Evolutionary conservation across 192 early-diverging fungal genomes (phyloP), one percentile per base, ranked within the genome.

Genomic region (Phycomyces nitens): DNA sequence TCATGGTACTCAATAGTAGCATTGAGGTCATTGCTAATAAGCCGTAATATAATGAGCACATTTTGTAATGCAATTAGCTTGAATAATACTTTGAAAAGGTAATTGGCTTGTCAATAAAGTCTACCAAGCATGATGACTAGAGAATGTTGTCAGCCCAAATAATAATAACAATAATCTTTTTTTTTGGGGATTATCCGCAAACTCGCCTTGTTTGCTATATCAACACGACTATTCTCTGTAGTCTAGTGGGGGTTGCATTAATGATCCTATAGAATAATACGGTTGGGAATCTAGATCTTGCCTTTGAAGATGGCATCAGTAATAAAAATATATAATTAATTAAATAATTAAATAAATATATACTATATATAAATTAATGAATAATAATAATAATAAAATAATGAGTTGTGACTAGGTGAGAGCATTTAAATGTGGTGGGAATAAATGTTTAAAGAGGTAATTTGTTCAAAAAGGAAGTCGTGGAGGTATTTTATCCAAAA

Each of bases 1-100:
- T 68, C 60, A 52, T 81, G 84, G 11, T 69, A 75, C 14, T 75
- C 73, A n/a, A 75, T 67, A 22, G 43, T 21, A 0, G 70, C 40
- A 57, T 70, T 59, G 16, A 69, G 53, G 21, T 70, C 60, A 21
- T 51, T 39, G 14, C 65, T 73, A 29, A 47, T 3, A 52, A 34
- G 3, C 29, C 14, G 15, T 44, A 5, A 27, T 29, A 1, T n/a
- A 24, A 6, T 16, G 1, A 62, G n/a, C 0, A 26, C 20, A 52
- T 2, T n/a, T 5, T 5, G 24, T 44, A 29, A 38, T 16, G 20
- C 20, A 22, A 27, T 22, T 18, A 22, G n/a, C 15, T 44, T 9
- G 24, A 2, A 23, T 21, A 22, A 41, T 50, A 72, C 70, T 38
- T 57, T 62, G 65, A 43, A 58, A 66, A 72, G 1, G 27, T 39